phyloP scores from a whole-genome alignment of 2,329 filamentous ascomycete species.

The Ascochyta koolunga region DNA sequence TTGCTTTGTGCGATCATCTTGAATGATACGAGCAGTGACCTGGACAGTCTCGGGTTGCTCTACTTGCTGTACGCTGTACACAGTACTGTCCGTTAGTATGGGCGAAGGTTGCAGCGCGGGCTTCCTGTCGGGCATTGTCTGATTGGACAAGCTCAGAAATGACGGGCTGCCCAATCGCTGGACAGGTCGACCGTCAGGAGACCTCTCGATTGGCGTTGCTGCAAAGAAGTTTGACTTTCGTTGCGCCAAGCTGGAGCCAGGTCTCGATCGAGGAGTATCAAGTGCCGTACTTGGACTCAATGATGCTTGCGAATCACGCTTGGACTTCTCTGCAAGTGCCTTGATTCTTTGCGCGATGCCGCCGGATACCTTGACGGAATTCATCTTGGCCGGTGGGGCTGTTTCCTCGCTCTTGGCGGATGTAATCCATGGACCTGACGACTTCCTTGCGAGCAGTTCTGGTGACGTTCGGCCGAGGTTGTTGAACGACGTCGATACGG shows the following conservation, averaged over 20 bases:
- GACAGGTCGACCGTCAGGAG: constrained; percentile 31
- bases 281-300: constrained; percentile 23
- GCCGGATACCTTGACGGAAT: constrained; percentile 83
- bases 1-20: constrained; percentile 58
- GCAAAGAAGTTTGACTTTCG: constrained; percentile 49
- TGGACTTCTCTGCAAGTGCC: constrained; percentile 79
- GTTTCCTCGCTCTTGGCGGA: constrained; percentile 10
- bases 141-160: constrained; percentile 32
- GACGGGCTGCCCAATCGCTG: constrained; percentile 41
- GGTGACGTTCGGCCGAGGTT: constrained; percentile 34
- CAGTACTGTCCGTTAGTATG: constrained; percentile 33
- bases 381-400: constrained; percentile 50
- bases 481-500: constrained; percentile 48
- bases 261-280: constrained; percentile 16
- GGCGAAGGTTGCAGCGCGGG: constrained; percentile 18
- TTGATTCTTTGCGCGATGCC: constrained; percentile 96
- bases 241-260: constrained; percentile 41
- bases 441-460: constrained; percentile 35
- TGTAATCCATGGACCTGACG: constrained; percentile 39
- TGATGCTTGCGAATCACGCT: constrained; percentile 52
- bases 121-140: constrained; percentile 38
- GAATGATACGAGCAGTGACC: constrained; percentile 82
- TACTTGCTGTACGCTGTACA: constrained; percentile 50
- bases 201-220: constrained; percentile 37
- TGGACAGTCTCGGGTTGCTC: constrained; percentile 76